These are phyloP conservation scores for Aspergillus chevalieri DNA, from an alignment of 2,329 filamentous ascomycete genomes.

Conservation along the genomic window DNA sequence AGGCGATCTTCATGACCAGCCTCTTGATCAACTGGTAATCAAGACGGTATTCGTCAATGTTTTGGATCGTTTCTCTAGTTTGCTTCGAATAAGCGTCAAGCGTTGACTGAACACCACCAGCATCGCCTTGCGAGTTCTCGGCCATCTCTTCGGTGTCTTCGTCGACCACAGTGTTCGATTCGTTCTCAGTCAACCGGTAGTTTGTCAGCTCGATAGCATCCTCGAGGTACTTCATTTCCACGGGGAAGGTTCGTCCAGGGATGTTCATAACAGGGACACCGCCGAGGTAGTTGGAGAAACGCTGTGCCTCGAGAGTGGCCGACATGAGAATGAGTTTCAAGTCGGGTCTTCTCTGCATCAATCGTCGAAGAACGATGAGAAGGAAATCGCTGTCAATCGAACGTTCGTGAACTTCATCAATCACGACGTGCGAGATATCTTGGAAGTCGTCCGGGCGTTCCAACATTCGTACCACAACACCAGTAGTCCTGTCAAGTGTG, in stretches of 20 bases:
- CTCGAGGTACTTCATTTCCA: slow-evolving; percentile 80
- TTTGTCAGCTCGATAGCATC: slow-evolving; percentile 86
- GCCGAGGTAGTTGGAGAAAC: slow-evolving; percentile 82
- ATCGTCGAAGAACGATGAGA: slow-evolving; percentile 79
- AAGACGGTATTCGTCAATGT: slow-evolving; percentile 85
- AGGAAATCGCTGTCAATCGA: slow-evolving; percentile 96
- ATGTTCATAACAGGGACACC: slow-evolving; percentile 83
- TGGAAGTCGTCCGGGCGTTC: slow-evolving; percentile 79
- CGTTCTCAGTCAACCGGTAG: slow-evolving; percentile 62
- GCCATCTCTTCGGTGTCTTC: slow-evolving; percentile 44
- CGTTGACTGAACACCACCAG: slow-evolving; percentile 56
- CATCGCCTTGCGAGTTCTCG: slow-evolving; percentile 46
- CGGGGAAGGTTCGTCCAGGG: slow-evolving; percentile 88
- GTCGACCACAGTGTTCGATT: slow-evolving; percentile 28
- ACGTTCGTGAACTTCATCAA: slow-evolving; percentile 97
- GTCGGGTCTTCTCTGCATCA: slow-evolving; percentile 69
- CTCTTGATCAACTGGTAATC: slow-evolving; percentile 81
- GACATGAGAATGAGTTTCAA: slow-evolving; percentile 96
- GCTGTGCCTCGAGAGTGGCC: slow-evolving; percentile 86
- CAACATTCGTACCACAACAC: slow-evolving; percentile 97
- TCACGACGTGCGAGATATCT: slow-evolving; percentile 85
- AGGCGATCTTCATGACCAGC: slow-evolving; percentile 70
- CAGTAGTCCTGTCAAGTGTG: slow-evolving; percentile 44
- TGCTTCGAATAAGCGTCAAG: slow-evolving; percentile 67
- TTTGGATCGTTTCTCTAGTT: slow-evolving; percentile 67